Evolutionary conservation across 257 asterid species (phyloP).

Genomic region (Coffea canephora): DNA sequence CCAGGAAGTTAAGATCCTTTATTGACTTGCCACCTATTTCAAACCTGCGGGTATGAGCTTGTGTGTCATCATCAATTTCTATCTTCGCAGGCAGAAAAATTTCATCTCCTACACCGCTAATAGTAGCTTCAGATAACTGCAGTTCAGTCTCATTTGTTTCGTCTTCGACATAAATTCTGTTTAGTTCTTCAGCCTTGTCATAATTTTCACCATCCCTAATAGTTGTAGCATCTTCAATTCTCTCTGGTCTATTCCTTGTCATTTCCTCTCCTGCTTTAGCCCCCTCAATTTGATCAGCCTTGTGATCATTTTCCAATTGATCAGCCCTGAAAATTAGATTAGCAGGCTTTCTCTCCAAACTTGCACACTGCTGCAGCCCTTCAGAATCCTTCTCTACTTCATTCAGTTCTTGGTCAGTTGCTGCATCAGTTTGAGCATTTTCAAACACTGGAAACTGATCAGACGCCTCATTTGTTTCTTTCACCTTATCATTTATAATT

Average conservation of each 20-base stretch:
- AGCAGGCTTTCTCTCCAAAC: constrained; percentile 9
- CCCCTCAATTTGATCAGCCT: not conserved
- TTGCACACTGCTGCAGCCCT: constrained; percentile 18
- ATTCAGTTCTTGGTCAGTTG: constrained; percentile 16
- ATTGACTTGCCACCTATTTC: constrained; percentile 1
- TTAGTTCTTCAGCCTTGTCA: constrained; percentile 2
- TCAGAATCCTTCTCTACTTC: constrained; percentile 16
- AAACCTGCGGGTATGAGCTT: not conserved
- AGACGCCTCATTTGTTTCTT: not conserved
- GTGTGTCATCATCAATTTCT: not conserved
- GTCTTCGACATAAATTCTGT: constrained; percentile 1
- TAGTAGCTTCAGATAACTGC: constrained; percentile 8
- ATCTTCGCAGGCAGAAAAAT: not conserved
- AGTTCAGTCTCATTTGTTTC: not conserved
- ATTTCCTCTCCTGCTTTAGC: constrained; percentile 11
- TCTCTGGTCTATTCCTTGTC: not conserved
- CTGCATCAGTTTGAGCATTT: constrained; percentile 25
- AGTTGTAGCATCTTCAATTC: constrained; percentile 7
- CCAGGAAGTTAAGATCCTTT: constrained; percentile 14
- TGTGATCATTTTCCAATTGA: constrained; percentile 18
- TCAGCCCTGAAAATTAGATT: constrained; percentile 13
- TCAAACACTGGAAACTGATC: constrained; percentile 20
- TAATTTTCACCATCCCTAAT: constrained; percentile 9
- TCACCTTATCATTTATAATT: constrained; percentile 16
- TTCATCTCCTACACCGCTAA: not conserved